These are phyloP conservation scores for Lachancea fermentati DNA, from an alignment of 805 yeast species.

Conservation along the genomic window DNA sequence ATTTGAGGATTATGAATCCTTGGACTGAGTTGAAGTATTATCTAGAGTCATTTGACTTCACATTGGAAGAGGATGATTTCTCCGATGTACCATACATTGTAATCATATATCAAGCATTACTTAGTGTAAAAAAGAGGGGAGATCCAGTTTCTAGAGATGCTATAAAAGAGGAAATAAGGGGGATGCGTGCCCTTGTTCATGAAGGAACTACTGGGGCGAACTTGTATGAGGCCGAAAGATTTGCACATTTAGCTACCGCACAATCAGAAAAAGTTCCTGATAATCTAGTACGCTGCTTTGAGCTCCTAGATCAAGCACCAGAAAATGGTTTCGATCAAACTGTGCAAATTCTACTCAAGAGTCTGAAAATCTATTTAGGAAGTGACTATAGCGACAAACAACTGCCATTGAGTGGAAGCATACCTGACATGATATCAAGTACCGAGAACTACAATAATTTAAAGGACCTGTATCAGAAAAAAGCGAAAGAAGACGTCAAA, in stretches of 20 bases:
- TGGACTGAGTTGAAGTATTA: conserved; percentile 62
- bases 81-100: conserved; percentile 69
- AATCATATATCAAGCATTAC: conserved; percentile 47
- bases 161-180: conserved; percentile 22
- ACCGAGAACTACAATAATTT: conserved; percentile 56
- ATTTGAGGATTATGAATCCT: conserved; percentile 60
- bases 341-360: conserved; percentile 37
- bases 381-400: conserved; percentile 30
- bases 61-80: conserved; percentile 36
- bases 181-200: not conserved
- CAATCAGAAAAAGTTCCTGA: conserved; percentile 1
- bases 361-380: conserved; percentile 46
- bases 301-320: not conserved
- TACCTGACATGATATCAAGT: conserved; percentile 88
- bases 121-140: not conserved
- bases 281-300: conserved; percentile 17
- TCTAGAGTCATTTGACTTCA: conserved; percentile 47
- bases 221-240: conserved; percentile 46
- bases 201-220: conserved; percentile 29
- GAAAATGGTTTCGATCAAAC: not conserved
- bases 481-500: conserved; percentile 46
- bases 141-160: not conserved
- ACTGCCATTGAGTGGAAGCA: conserved; percentile 66
- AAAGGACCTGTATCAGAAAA: conserved; percentile 50
- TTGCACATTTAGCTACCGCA: conserved; percentile 37